Evolutionary conservation across 2,329 filamentous ascomycete species (phyloP), one percentile per base, ranked within the genome.

Genomic region (Monosporascus cannonballus): DNA sequence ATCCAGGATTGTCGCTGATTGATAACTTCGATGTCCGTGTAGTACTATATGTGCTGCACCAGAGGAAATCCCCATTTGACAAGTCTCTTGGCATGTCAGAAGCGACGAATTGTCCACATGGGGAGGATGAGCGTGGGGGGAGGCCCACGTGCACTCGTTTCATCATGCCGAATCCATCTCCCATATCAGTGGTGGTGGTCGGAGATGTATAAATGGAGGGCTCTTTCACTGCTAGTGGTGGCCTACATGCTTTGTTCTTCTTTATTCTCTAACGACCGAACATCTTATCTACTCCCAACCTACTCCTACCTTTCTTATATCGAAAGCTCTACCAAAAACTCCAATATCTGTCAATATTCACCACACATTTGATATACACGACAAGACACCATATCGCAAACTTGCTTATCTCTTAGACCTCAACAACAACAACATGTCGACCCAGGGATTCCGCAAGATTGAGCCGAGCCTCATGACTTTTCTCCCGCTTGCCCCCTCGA

Each of bases 401-500:
- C 46, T 39, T 34, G 30, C 9, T 9, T 34, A 14, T 34, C 11
- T 34, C 4, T 5, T 0, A 34, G 30, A 34, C 9, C 9, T 4
- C 7, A 48, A 47, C 22, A 49, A 54, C 51, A 49, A 42, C 47
- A 56, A 51, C 59, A 45, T 63, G 61, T 53, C 58, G 55, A 47
- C 52, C 46, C 54, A 63, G 50, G 57, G 51, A 18, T 51, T 65
- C 55, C 59, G 56, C 61, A 54, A 56, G 48, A 48, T 59, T 38
- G 54, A 59, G 53, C 67, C 65, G 53, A 61, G 59, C 51, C 72
- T 69, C 27, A 64, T 62, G 41, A 67, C 63, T 58, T 85, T 85
- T 72, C 76, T 85, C 56, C 74, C 76, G 30, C 75, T 85, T 48
- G 80, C 78, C n/a, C 82, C 82, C 41, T 74, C 75, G 61, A 81